These are phyloP conservation scores for Suhomyces wounanorum DNA, from an alignment of 1,139 yeast species.

Conservation along the genomic window DNA sequence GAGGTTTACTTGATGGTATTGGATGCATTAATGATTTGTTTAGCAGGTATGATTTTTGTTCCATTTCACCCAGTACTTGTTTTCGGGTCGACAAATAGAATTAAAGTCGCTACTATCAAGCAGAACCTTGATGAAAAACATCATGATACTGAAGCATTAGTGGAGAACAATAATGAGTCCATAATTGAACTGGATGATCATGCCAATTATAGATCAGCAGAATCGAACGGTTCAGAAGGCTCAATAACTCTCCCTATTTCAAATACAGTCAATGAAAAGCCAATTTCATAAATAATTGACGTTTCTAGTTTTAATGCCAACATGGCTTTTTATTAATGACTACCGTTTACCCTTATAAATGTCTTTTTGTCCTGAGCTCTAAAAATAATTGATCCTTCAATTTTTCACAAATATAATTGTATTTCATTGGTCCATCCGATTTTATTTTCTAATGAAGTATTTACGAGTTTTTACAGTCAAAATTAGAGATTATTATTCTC, in stretches of 20 bases:
- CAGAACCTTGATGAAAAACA: constrained; percentile 28
- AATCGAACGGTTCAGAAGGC: not conserved
- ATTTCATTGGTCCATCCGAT: no score
- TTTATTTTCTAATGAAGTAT: no score
- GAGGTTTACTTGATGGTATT: constrained; percentile 76
- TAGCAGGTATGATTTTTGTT: constrained; percentile 47
- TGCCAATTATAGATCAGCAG: not conserved
- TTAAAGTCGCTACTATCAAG: constrained; percentile 40
- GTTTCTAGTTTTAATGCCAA: no score
- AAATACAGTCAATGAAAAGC: not conserved
- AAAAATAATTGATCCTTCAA: no score
- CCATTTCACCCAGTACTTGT: constrained; percentile 66
- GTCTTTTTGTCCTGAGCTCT: no score
- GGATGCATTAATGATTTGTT: constrained; percentile 71
- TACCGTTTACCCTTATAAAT: no score
- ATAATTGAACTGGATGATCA: not conserved
- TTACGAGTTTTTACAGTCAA: no score
- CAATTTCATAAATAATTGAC: not conserved
- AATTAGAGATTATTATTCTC: no score
- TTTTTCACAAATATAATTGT: no score
- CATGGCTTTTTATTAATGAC: no score
- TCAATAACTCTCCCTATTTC: not conserved
- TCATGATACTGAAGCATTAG: constrained; percentile 7
- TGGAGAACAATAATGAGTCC: not conserved
- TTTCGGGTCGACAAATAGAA: constrained; percentile 45